These are phyloP conservation scores for Lentinula sp. DNA, from an alignment of 768 basidiomycete genomes.

Conservation along the genomic window DNA sequence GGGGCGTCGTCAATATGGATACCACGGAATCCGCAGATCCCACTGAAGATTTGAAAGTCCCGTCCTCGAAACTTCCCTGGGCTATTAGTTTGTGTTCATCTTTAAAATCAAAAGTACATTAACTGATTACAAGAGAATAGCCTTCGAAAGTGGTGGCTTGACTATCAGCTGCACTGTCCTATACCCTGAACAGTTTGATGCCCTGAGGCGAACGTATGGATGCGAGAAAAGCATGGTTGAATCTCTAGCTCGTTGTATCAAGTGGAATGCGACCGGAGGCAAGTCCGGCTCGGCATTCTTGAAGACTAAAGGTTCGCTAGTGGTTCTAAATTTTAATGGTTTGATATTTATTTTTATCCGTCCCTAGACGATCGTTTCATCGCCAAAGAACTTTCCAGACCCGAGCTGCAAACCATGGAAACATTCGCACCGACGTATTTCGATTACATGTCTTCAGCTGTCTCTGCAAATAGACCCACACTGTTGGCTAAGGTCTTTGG, in stretches of 20 bases:
- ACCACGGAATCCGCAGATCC: slow-evolving; percentile 58
- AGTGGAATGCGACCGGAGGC: slow-evolving; percentile 93
- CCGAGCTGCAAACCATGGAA: slow-evolving; percentile 92
- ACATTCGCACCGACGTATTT: slow-evolving; percentile 98
- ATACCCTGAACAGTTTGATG: slow-evolving; percentile 96
- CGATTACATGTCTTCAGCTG: slow-evolving; percentile 95
- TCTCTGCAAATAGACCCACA: slow-evolving; percentile 84
- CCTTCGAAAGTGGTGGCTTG: slow-evolving; percentile 84
- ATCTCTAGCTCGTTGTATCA: slow-evolving; percentile 87
- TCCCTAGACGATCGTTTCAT: slow-evolving; percentile 92
- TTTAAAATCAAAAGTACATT: not conserved
- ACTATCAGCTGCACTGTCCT: slow-evolving; percentile 92
- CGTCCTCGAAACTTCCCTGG: slow-evolving; percentile 78
- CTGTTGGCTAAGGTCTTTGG: slow-evolving; percentile 95
- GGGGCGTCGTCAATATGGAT: slow-evolving; percentile 89
- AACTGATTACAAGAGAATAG: slow-evolving; percentile 28
- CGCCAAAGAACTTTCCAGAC: slow-evolving; percentile 88
- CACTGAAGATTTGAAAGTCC: slow-evolving; percentile 68
- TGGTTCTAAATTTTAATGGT: not conserved
- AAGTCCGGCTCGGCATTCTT: slow-evolving; percentile 97
- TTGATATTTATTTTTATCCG: not conserved
- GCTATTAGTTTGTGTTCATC: slow-evolving; percentile 55
- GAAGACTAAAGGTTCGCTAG: slow-evolving; percentile 75
- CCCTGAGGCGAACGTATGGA: slow-evolving; percentile 84
- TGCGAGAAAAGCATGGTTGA: slow-evolving; percentile 94